phyloP scores from a whole-genome alignment of 2,329 filamentous ascomycete species.

The Grosmannia penicillata region DNA sequence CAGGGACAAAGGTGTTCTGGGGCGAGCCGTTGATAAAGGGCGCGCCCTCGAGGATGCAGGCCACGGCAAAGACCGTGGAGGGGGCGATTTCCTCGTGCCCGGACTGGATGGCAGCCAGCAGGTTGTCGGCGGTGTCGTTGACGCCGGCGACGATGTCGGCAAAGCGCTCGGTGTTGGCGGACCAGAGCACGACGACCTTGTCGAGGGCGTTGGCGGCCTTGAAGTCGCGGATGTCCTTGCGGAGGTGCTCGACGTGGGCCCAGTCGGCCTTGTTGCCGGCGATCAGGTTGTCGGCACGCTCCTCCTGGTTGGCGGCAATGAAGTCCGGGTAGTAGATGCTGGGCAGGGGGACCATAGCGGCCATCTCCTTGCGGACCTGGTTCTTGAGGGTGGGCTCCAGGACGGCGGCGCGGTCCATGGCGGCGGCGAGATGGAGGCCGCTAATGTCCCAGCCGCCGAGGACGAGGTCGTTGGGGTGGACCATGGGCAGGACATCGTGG shows the following conservation, averaged over 20 bases:
- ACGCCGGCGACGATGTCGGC: constrained; percentile 76
- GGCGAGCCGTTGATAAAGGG: constrained; percentile 99
- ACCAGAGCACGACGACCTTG: constrained; percentile 97
- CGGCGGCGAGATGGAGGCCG: constrained; percentile 69
- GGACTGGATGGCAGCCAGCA: constrained; percentile 71
- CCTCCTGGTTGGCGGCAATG: constrained; percentile 96
- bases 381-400: constrained; percentile 90
- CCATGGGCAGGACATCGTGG: constrained; percentile 87
- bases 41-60: constrained; percentile 73
- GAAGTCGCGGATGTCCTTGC: constrained; percentile 88
- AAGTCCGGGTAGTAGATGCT: constrained; percentile 99
- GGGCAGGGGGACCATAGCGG: constrained; percentile 71
- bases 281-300: constrained; percentile 83
- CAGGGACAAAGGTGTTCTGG: constrained; percentile 97
- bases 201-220: constrained; percentile 73
- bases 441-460: constrained; percentile 98
- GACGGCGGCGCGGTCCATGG: constrained; percentile 92
- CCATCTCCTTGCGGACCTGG: constrained; percentile 86
- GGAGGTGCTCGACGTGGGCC: constrained; percentile 85
- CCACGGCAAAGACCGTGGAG: constrained; percentile 90
- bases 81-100: constrained; percentile 88
- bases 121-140: constrained; percentile 93
- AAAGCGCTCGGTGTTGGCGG: constrained; percentile 96
- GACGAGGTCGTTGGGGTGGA: constrained; percentile 89
- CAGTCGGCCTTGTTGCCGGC: constrained; percentile 69